Conservation (phyloP, 2,329 filamentous ascomycete species). For the Aspergillus ochraceoroseus region DNA sequence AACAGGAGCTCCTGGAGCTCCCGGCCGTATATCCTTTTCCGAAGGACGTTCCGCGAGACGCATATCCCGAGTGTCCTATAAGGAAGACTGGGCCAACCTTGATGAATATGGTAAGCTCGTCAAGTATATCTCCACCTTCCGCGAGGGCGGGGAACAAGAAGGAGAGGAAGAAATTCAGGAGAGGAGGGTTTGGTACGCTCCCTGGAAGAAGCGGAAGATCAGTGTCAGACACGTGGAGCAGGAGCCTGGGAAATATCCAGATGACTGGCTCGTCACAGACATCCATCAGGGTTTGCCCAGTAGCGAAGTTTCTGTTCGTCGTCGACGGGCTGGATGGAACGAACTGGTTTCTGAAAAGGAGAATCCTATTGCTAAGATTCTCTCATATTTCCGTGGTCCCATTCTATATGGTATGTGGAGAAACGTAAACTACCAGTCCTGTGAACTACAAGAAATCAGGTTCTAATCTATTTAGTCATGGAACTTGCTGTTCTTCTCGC, state of each 20-base stretch:
- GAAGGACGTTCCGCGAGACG: slow-evolving; percentile 25
- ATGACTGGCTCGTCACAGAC: slow-evolving; percentile 65
- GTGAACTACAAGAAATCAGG: no score
- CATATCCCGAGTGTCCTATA: slow-evolving; percentile 35
- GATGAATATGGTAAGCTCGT: slow-evolving; percentile 64
- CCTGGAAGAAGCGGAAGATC: slow-evolving; percentile 47
- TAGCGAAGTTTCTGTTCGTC: slow-evolving; percentile 56
- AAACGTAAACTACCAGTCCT: no score
- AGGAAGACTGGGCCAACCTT: slow-evolving; percentile 32
- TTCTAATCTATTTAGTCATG: slow-evolving; percentile 51
- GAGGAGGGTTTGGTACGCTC: slow-evolving; percentile 57
- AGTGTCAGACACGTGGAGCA: slow-evolving; percentile 24
- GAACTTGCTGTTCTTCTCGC: slow-evolving; percentile 69
- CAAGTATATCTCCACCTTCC: slow-evolving; percentile 63
- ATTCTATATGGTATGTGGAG: slow-evolving; percentile 71
- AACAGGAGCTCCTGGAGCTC: slow-evolving; percentile 16
- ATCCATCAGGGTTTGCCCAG: slow-evolving; percentile 59
- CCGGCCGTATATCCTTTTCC: slow-evolving; percentile 25
- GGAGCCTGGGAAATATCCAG: slow-evolving; percentile 47
- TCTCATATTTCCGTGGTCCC: slow-evolving; percentile 69
- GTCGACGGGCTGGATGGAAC: slow-evolving; percentile 65
- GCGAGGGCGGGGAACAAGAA: slow-evolving; percentile 48
- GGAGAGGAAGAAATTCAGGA: slow-evolving; percentile 42
- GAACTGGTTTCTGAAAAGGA: slow-evolving; percentile 73
- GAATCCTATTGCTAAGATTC: slow-evolving; percentile 67